A percentile compares a stretch with the other conserved stretches of the same genome.
phyloP scores from a whole-genome alignment of 2,329 filamentous ascomycete genomes.

The Fusarium coffeatum region DNA sequence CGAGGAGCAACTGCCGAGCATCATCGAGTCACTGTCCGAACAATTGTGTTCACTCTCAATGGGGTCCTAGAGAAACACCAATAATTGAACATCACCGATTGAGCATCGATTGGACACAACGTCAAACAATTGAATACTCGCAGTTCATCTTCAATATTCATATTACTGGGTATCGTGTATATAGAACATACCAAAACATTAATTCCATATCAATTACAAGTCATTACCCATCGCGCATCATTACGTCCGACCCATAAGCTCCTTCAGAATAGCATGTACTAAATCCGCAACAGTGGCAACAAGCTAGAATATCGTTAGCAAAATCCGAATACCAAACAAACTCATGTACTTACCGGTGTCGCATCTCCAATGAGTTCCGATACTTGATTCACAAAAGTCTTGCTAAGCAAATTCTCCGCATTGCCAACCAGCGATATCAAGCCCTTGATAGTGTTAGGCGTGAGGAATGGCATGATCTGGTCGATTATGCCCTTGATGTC shows the following conservation, averaged over 20 bases:
- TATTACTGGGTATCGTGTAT: neutral
- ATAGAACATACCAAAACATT: constrained; percentile 1
- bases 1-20: accelerated
- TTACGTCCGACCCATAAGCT: constrained; percentile 43
- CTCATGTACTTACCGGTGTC: constrained; percentile 33
- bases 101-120: neutral
- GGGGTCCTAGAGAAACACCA: too few species aligned
- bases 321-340: neutral
- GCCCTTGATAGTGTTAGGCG: constrained; percentile 53
- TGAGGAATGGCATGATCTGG: constrained; percentile 55
- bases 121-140: too few species aligned
- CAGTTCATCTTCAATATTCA: neutral
- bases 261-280: constrained; percentile 49
- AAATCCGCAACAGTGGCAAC: constrained; percentile 50
- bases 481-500: constrained; percentile 53
- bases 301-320: constrained; percentile 36
- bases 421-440: constrained; percentile 51
- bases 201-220: neutral
- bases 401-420: constrained; percentile 53
- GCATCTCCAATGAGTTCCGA: constrained; percentile 54
- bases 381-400: constrained; percentile 56
- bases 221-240: neutral
- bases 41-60: neutral
- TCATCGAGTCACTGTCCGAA: neutral
- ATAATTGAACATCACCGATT: neutral